Conservation (phyloP, 371 early-diverging fungal genomes). For the Apophysomyces trapeziformis region DNA sequence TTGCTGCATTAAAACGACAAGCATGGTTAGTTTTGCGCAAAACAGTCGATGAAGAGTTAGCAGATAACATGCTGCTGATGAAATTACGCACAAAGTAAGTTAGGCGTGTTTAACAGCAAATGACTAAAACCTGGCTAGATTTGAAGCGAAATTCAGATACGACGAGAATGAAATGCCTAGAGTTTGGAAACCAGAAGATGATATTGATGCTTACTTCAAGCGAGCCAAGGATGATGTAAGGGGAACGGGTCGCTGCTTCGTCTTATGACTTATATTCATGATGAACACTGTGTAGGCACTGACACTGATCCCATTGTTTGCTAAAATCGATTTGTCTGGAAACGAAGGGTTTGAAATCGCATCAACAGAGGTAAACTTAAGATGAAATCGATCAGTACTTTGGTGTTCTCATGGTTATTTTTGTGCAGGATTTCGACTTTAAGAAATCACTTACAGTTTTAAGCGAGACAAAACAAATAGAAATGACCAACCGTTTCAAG, state of each 20-base stretch:
- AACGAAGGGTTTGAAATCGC: conserved; percentile 46
- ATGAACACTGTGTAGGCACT: conserved; percentile 44
- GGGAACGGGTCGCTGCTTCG: neutral
- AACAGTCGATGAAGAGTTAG: conserved; percentile 79
- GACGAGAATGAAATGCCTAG: conserved; percentile 92
- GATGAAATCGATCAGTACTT: neutral
- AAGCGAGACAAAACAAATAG: conserved; percentile 71
- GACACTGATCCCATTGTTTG: conserved; percentile 66
- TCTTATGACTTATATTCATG: neutral
- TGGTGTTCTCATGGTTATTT: neutral
- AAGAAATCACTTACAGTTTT: conserved; percentile 66
- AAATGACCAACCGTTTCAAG: conserved; percentile 81
- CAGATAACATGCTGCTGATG: conserved; percentile 78
- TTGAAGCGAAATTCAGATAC: conserved; percentile 93
- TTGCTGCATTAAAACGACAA: conserved; percentile 58
- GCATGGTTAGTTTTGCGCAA: conserved; percentile 78
- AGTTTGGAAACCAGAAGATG: conserved; percentile 94
- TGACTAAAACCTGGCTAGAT: conserved; percentile 33
- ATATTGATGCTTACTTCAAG: conserved; percentile 88
- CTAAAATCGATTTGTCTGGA: conserved; percentile 55
- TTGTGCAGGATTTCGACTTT: conserved; percentile 60
- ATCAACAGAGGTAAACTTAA: conserved; percentile 38
- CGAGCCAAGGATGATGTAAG: conserved; percentile 69
- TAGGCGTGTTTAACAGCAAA: neutral
- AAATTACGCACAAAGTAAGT: conserved; percentile 67